Conservation (phyloP, 768 basidiomycete species). For the Roridomyces roridus region DNA sequence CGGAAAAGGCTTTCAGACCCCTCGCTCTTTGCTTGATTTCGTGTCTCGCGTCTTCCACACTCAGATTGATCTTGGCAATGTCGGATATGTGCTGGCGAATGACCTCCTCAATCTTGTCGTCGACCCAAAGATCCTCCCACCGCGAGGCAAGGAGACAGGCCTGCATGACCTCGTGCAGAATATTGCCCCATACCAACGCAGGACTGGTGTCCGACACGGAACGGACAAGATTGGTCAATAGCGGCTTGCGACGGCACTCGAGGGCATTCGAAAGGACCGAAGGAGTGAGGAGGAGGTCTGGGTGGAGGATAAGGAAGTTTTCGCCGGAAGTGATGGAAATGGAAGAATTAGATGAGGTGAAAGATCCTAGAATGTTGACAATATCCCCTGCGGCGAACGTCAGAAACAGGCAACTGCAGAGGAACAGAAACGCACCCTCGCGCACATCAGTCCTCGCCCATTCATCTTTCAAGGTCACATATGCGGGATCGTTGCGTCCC, state of each 20-base stretch:
- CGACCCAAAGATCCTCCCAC: conserved; percentile 72
- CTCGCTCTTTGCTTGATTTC: conserved; percentile 68
- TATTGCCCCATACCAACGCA: conserved; percentile 87
- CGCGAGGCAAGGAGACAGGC: conserved; percentile 63
- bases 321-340: conserved; percentile 67
- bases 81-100: conserved; percentile 61
- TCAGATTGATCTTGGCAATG: conserved; percentile 64
- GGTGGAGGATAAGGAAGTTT: conserved; percentile 86
- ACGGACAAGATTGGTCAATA: conserved; percentile 72
- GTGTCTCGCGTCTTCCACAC: conserved; percentile 65
- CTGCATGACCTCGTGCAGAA: conserved; percentile 93
- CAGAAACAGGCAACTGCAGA: neutral
- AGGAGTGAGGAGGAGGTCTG: conserved; percentile 90
- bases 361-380: conserved; percentile 75
- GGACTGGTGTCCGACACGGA: conserved; percentile 66
- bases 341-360: conserved; percentile 40
- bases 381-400: conserved; percentile 63
- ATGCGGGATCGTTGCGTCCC: conserved; percentile 51
- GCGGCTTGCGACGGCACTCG: conserved; percentile 84
- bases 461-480: conserved; percentile 74
- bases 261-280: conserved; percentile 86
- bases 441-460: conserved; percentile 74
- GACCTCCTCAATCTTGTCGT: conserved; percentile 61
- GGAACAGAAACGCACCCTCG: conserved; percentile 48
- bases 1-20: conserved; percentile 69